Conservation (phyloP, 345 rosid genomes). For the Eutrema heterophyllum region DNA sequence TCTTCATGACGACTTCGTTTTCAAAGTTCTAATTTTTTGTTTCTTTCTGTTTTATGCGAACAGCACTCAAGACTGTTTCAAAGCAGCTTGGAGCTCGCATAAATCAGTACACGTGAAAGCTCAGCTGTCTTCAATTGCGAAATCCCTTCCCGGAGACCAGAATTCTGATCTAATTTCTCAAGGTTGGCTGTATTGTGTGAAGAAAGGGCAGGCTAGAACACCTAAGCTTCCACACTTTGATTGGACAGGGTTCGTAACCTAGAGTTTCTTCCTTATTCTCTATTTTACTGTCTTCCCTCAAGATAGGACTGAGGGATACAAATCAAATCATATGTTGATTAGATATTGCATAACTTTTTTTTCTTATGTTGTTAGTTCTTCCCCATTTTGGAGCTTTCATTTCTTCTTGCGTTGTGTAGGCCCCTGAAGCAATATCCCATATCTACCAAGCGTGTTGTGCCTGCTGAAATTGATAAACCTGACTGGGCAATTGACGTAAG, state of each 20-base stretch:
- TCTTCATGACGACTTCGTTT: not conserved
- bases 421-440: slow-evolving; percentile 75
- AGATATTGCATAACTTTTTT: too few species aligned
- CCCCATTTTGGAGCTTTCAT: not conserved
- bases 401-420: slow-evolving; percentile 38
- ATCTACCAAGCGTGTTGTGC: slow-evolving; percentile 55
- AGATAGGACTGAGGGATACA: not conserved
- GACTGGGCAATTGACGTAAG: slow-evolving; percentile 97
- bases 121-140: slow-evolving; percentile 46
- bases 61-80: slow-evolving; percentile 96
- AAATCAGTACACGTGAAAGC: slow-evolving; percentile 80
- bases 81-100: slow-evolving; percentile 89
- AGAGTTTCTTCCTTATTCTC: not conserved
- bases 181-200: slow-evolving; percentile 80
- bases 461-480: slow-evolving; percentile 64
- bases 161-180: slow-evolving; percentile 40
- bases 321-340: not conserved
- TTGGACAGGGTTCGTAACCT: slow-evolving; percentile 81
- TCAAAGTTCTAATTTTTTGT: not conserved
- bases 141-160: slow-evolving; percentile 36
- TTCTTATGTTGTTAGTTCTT: not conserved
- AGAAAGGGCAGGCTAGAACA: slow-evolving; percentile 63
- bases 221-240: slow-evolving; percentile 72
- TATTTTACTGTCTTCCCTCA: not conserved
- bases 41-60: not conserved